Percentiles rank a stretch among this genome's conserved stretches.
Evolutionary conservation across 106 monocot species (phyloP).

Genomic region (Hemerocallis citrina): DNA sequence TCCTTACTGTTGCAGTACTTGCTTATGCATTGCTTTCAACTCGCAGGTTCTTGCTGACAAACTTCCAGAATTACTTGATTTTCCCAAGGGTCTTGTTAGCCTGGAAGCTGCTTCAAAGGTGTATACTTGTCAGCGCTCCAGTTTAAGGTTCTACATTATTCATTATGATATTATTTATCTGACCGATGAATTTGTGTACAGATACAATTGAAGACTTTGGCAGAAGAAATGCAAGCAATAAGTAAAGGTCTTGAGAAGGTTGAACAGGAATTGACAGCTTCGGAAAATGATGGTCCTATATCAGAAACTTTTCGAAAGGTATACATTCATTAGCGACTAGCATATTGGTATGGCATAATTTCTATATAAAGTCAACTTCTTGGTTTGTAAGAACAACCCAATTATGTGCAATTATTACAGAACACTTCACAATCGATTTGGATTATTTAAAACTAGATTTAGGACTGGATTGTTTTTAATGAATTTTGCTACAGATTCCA

Average conservation of each 20-base stretch:
- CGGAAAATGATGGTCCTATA: slow-evolving; percentile 73
- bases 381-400: too few relatives aligned
- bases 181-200: slow-evolving; percentile 14
- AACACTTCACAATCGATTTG: neutral
- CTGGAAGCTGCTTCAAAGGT: slow-evolving; percentile 88
- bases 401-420: neutral
- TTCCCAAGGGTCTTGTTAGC: slow-evolving; percentile 60
- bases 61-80: slow-evolving; percentile 89
- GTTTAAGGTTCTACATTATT: neutral
- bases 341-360: neutral
- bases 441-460: too few relatives aligned
- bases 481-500: too few relatives aligned
- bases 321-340: neutral
- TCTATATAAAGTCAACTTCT: neutral
- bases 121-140: neutral
- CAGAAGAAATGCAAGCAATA: slow-evolving; percentile 92
- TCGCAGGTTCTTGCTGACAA: slow-evolving; percentile 78
- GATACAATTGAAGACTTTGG: slow-evolving; percentile 81
- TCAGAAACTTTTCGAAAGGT: slow-evolving; percentile 68
- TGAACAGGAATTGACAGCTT: slow-evolving; percentile 70
- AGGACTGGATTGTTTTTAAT: too few relatives aligned
- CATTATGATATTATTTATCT: neutral
- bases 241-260: slow-evolving; percentile 82
- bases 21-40: slow-evolving; percentile 2
- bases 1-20: too few relatives aligned